A percentile compares a stretch with the other conserved stretches of the same genome.
phyloP scores from a whole-genome alignment of 2,329 filamentous ascomycete species.

The Alternaria burnsii region DNA sequence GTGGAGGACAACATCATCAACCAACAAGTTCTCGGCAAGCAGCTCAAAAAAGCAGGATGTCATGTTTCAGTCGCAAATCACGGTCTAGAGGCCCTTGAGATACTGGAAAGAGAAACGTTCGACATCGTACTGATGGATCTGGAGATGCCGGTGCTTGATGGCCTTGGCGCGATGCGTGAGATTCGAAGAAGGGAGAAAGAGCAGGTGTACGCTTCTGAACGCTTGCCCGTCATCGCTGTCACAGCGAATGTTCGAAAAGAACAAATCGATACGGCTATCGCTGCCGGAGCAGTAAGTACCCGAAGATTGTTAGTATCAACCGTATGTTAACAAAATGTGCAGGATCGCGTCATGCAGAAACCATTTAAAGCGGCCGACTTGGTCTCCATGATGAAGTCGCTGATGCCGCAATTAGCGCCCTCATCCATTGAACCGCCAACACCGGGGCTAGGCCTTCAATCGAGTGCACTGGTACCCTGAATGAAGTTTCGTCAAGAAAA shows the following conservation, averaged over 20 bases:
- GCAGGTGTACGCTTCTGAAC: conserved; percentile 22
- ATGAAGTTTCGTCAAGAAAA: neutral
- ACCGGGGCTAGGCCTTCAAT: conserved; percentile 17
- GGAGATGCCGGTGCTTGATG: conserved; percentile 65
- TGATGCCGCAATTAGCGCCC: conserved; percentile 35
- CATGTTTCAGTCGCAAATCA: conserved; percentile 46
- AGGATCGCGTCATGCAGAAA: conserved; percentile 50
- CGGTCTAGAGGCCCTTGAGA: conserved; percentile 49
- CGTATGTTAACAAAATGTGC: conserved; percentile 3
- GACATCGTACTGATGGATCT: conserved; percentile 59
- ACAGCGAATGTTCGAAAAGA: conserved; percentile 50
- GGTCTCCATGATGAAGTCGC: conserved; percentile 46
- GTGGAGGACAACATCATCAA: conserved; percentile 54
- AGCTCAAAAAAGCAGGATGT: conserved; percentile 47
- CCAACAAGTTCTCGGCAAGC: conserved; percentile 48
- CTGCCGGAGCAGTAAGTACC: conserved; percentile 43
- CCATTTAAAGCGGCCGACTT: conserved; percentile 48
- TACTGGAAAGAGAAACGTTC: conserved; percentile 39
- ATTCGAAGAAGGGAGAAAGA: conserved; percentile 55
- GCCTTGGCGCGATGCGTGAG: conserved; percentile 51
- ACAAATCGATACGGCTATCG: conserved; percentile 46
- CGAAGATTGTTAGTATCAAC: neutral
- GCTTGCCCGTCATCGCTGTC: conserved; percentile 49
- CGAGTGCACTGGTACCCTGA: conserved; percentile 29
- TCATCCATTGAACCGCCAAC: conserved; percentile 29